Evolutionary conservation across 1,284 basidiomycete species (phyloP).

Genomic region (Malassezia obtusa): DNA sequence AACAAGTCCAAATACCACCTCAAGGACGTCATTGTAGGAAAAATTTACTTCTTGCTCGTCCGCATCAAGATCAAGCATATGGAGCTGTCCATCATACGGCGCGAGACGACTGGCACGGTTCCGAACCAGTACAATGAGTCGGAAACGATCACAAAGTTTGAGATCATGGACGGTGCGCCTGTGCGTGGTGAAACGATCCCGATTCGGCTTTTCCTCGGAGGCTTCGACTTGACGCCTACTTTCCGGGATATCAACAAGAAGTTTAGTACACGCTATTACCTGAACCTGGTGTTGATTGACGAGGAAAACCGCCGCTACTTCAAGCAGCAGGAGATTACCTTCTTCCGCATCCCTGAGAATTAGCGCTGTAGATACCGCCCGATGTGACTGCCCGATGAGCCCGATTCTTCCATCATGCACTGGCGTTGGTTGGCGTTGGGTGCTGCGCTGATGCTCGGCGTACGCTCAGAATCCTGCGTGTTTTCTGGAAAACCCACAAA

Average conservation of each 20-base stretch:
- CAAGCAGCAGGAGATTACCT: constrained; percentile 54
- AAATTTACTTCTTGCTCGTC: constrained; percentile 96
- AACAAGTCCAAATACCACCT: constrained; percentile 99
- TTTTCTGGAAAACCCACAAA: not conserved
- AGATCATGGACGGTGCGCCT: constrained; percentile 66
- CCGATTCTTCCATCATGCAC: not conserved
- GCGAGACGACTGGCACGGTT: constrained; percentile 76
- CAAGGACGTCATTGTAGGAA: constrained; percentile 98
- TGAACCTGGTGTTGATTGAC: constrained; percentile 87
- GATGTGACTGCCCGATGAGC: constrained; percentile 1
- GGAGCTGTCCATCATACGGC: constrained; percentile 93
- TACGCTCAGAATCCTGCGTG: not conserved
- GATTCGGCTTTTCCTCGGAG: constrained; percentile 91
- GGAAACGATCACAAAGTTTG: constrained; percentile 98
- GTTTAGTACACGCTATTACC: constrained; percentile 87
- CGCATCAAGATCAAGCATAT: constrained; percentile 99
- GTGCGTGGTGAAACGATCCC: constrained; percentile 97
- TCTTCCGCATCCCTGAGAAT: constrained; percentile 29
- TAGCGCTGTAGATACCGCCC: constrained; percentile 6
- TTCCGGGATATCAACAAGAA: constrained; percentile 99
- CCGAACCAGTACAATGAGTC: constrained; percentile 99
- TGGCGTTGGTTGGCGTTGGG: not conserved
- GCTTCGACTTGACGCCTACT: constrained; percentile 94
- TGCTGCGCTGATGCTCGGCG: not conserved
- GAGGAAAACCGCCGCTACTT: constrained; percentile 94